phyloP scores from a whole-genome alignment of 169 alveolate species.

The Eimeria maxima region DNA sequence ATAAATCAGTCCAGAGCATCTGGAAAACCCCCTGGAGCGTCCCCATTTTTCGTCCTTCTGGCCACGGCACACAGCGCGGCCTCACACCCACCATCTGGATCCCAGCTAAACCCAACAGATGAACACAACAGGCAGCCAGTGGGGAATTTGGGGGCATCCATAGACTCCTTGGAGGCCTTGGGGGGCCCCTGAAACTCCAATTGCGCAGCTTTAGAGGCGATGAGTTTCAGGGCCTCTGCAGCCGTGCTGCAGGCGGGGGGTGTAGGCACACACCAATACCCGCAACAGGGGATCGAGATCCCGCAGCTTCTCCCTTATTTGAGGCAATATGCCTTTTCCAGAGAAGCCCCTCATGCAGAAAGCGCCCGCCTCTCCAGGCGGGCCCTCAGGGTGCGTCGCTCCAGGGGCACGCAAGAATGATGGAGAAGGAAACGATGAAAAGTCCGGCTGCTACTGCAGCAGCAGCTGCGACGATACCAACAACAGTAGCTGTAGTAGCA shows the following conservation, averaged over 20 bases:
- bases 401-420: neutral
- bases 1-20: neutral
- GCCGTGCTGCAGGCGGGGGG: conserved; percentile 47
- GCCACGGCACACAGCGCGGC: neutral
- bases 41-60: neutral
- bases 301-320: neutral
- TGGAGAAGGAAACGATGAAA: neutral
- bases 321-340: neutral
- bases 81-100: neutral
- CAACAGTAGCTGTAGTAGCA: neutral
- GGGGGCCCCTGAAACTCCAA: neutral
- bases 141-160: neutral
- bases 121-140: neutral
- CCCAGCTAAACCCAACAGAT: neutral
- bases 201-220: neutral
- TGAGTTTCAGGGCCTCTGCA: neutral
- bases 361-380: neutral
- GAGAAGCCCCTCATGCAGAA: neutral
- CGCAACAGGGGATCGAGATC: neutral
- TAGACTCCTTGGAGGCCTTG: neutral
- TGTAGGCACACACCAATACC: conserved; percentile 22
- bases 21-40: neutral
- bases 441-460: neutral
- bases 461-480: neutral
- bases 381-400: neutral